phyloP scores from a whole-genome alignment of 495 filamentous ascomycete genomes.

The Chaetomidium leptoderma region DNA sequence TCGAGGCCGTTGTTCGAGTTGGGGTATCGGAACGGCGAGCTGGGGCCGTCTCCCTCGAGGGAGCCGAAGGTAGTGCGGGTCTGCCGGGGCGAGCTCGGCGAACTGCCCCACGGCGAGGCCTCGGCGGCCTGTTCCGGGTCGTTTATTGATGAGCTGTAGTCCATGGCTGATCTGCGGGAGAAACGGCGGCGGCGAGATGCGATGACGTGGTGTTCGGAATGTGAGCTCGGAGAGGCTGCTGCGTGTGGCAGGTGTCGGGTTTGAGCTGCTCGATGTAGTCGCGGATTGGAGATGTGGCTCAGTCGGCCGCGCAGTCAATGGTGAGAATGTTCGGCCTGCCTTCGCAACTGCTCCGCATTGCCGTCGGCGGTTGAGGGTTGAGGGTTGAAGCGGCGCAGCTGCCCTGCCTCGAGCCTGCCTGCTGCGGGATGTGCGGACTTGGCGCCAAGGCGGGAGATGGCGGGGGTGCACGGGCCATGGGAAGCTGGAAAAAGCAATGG shows the following conservation, averaged over 20 bases:
- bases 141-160: conserved; percentile 72
- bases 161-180: conserved; percentile 51
- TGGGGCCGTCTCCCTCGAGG: conserved; percentile 28
- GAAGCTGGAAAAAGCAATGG: background rate
- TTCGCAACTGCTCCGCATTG: conserved; percentile 11
- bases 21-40: conserved; percentile 35
- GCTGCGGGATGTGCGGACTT: conserved; percentile 2
- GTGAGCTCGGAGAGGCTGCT: too few relatives aligned
- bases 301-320: background rate
- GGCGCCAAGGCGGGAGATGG: conserved; percentile 10
- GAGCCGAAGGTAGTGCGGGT: conserved; percentile 53
- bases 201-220: conserved; percentile 14
- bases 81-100: conserved; percentile 56
- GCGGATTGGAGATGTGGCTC: background rate
- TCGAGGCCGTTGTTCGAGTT: conserved; percentile 39
- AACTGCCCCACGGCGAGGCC: conserved; percentile 73
- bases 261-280: too few relatives aligned
- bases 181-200: background rate
- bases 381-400: conserved; percentile 12
- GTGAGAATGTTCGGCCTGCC: background rate
- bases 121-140: conserved; percentile 69
- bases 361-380: too few relatives aligned
- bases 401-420: background rate
- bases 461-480: conserved; percentile 10
- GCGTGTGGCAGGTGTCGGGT: too few relatives aligned